Percentiles rank a stretch among this genome's conserved stretches.
Evolutionary conservation across 441 rosid species (phyloP).

Genomic region (Viola pubescens): DNA sequence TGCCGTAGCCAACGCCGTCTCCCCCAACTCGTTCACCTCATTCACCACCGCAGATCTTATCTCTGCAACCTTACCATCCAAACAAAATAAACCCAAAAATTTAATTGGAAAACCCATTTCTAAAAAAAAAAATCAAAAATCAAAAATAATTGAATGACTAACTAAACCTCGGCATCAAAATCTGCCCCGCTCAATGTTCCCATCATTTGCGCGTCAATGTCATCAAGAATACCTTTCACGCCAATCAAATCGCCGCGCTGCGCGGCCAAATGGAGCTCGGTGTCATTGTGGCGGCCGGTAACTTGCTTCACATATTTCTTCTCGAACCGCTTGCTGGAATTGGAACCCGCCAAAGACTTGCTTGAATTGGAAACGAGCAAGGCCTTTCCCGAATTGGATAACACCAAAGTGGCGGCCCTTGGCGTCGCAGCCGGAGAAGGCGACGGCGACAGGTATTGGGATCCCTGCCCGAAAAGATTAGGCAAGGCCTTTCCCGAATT

Average conservation of each 20-base stretch:
- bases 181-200: conserved; percentile 56
- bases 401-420: conserved; percentile 32
- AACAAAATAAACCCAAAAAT: neutral
- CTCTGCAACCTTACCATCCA: conserved; percentile 41
- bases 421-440: conserved; percentile 39
- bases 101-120: conserved; percentile 1
- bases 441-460: neutral
- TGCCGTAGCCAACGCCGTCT: conserved; percentile 74
- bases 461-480: no score
- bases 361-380: conserved; percentile 50
- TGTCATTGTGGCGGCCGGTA: conserved; percentile 87
- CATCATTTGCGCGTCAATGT: conserved; percentile 64
- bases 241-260: conserved; percentile 61
- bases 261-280: conserved; percentile 88
- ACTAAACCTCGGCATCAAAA: conserved; percentile 59
- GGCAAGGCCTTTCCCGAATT: conserved; percentile 56
- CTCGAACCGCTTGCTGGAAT: conserved; percentile 71
- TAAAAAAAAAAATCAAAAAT: neutral
- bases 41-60: conserved; percentile 64
- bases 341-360: conserved; percentile 56
- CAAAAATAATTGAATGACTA: neutral
- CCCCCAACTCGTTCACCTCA: conserved; percentile 86
- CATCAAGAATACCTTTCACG: conserved; percentile 52
- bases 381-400: conserved; percentile 61
- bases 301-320: conserved; percentile 90